Evolutionary conservation across 2,329 filamentous ascomycete genomes (phyloP).

Genomic region (Aspergillus transmontanensis): DNA sequence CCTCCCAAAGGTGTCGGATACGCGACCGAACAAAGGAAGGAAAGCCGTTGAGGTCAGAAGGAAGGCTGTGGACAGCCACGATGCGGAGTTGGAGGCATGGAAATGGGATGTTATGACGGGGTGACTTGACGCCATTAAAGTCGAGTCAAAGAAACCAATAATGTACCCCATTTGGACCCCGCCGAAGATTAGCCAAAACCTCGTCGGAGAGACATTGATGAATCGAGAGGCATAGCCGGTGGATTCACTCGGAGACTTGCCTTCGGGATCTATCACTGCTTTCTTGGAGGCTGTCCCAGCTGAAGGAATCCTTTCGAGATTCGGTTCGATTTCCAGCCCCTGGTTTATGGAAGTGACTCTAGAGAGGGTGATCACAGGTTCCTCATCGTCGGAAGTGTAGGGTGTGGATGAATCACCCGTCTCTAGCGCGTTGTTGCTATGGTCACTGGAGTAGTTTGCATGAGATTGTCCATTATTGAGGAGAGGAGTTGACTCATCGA

Average conservation of each 20-base stretch:
- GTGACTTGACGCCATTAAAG: conserved; percentile 79
- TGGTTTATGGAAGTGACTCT: conserved; percentile 32
- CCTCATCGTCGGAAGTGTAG: conserved; percentile 20
- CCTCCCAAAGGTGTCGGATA: conserved; percentile 74
- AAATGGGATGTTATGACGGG: conserved; percentile 83
- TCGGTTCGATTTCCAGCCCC: conserved; percentile 29
- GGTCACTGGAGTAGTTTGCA: conserved; percentile 36
- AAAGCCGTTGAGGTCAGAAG: conserved; percentile 75
- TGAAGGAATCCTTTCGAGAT: conserved; percentile 27
- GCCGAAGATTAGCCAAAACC: conserved; percentile 66
- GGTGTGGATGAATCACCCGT: conserved; percentile 10
- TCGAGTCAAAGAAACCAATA: conserved; percentile 69
- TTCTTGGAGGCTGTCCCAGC: conserved; percentile 14
- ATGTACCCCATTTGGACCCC: conserved; percentile 62
- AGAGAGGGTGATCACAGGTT: conserved; percentile 23
- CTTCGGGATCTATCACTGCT: conserved; percentile 9
- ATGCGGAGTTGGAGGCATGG: conserved; percentile 73
- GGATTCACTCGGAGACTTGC: conserved; percentile 11
- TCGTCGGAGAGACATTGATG: conserved; percentile 40
- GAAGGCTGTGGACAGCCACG: conserved; percentile 80
- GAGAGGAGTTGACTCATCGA: conserved; percentile 24
- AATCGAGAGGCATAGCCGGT: conserved; percentile 35
- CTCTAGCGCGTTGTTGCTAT: conserved; percentile 37
- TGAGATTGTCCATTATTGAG: conserved; percentile 10
- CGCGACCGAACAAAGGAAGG: conserved; percentile 71